Conservation (phyloP, 2,329 filamentous ascomycete species). For the Pseudogymnoascus sp. region DNA sequence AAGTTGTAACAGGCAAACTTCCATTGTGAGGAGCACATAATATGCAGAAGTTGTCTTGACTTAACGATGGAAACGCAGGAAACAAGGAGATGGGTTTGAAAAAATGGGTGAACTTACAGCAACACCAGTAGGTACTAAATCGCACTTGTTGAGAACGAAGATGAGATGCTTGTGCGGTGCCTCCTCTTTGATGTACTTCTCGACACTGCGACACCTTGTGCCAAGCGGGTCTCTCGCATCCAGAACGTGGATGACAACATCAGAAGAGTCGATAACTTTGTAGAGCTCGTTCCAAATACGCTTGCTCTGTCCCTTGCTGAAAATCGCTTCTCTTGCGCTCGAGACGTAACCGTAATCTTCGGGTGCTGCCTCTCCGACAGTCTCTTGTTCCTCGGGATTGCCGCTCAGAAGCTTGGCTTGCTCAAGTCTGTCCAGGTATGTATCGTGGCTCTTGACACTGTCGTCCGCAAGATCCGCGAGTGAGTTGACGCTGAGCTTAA, state of each 20-base stretch:
- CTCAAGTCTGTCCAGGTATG: slow-evolving; percentile 73
- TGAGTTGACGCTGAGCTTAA: slow-evolving; percentile 79
- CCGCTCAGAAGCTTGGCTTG: slow-evolving; percentile 72
- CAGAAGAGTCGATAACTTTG: slow-evolving; percentile 91
- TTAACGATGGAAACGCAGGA: slow-evolving; percentile 56
- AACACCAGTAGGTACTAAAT: slow-evolving; percentile 84
- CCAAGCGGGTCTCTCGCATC: slow-evolving; percentile 86
- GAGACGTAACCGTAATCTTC: slow-evolving; percentile 43
- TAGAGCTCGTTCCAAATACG: slow-evolving; percentile 95
- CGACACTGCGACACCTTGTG: slow-evolving; percentile 79
- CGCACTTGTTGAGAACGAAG: slow-evolving; percentile 85
- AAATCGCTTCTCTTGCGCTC: slow-evolving; percentile 75
- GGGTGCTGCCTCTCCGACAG: slow-evolving; percentile 34
- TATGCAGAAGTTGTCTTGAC: slow-evolving; percentile 73
- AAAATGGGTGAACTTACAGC: slow-evolving; percentile 66
- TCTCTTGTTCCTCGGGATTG: slow-evolving; percentile 44
- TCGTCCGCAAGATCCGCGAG: slow-evolving; percentile 75
- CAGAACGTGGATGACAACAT: slow-evolving; percentile 91
- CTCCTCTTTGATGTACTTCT: slow-evolving; percentile 90
- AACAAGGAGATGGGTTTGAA: slow-evolving; percentile 16
- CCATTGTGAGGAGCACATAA: slow-evolving; percentile 56
- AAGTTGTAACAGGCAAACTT: slow-evolving; percentile 95
- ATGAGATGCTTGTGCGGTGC: slow-evolving; percentile 94
- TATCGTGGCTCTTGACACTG: slow-evolving; percentile 72
- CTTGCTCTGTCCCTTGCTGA: slow-evolving; percentile 90